Percentiles rank a stretch among this genome's conserved stretches.
phyloP scores from a whole-genome alignment of 768 basidiomycete species.

The Pisolithus sp. region DNA sequence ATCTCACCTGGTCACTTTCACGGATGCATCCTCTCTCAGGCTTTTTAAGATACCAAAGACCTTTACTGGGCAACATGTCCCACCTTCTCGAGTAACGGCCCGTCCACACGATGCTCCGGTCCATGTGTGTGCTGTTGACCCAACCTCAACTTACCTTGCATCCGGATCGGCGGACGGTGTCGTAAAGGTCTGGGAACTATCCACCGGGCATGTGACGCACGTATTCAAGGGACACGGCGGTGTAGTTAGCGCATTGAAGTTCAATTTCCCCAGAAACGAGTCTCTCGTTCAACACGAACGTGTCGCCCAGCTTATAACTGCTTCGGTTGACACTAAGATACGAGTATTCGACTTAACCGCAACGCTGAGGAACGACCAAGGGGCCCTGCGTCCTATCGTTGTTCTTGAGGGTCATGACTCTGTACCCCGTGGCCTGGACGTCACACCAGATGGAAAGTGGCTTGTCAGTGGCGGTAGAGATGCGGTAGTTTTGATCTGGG shows the following conservation, averaged over 20 bases:
- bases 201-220: constrained; percentile 85
- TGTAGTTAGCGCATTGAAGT: constrained; percentile 87
- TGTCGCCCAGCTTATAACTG: constrained; percentile 80
- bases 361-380: constrained; percentile 48
- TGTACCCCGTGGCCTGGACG: constrained; percentile 85
- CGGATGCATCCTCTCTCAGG: constrained; percentile 72
- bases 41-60: constrained; percentile 72
- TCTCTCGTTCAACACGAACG: constrained; percentile 40
- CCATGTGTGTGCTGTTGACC: constrained; percentile 80
- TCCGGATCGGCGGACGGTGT: constrained; percentile 95
- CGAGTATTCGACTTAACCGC: constrained; percentile 86
- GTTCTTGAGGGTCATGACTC: constrained; percentile 95
- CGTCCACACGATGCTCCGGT: constrained; percentile 92
- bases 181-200: constrained; percentile 95
- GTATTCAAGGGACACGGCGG: constrained; percentile 96
- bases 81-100: constrained; percentile 68
- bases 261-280: constrained; percentile 68
- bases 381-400: constrained; percentile 58
- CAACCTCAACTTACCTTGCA: constrained; percentile 84
- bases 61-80: constrained; percentile 42
- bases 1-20: constrained; percentile 72
- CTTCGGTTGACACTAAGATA: constrained; percentile 86
- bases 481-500: constrained; percentile 90
- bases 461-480: constrained; percentile 89
- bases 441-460: constrained; percentile 82